Conservation (phyloP, 768 basidiomycete genomes). For the Ephemerocybe angulata region DNA sequence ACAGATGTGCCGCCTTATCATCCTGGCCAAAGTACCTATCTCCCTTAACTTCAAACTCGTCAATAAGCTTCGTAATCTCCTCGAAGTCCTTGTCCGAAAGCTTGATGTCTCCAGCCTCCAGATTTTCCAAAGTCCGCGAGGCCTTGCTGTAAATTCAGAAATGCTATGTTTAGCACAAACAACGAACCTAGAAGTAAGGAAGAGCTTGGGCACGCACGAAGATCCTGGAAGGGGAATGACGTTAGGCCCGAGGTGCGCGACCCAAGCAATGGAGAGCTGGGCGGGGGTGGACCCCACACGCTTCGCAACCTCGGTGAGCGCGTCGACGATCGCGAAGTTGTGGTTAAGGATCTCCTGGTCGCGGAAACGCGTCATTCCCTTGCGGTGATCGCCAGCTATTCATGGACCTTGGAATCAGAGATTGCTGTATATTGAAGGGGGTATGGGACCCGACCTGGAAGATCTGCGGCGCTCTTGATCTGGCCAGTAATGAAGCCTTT, state of each 20-base stretch:
- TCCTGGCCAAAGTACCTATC: not conserved
- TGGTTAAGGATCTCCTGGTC: slow-evolving; percentile 38
- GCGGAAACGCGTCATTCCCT: slow-evolving; percentile 39
- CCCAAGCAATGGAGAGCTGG: slow-evolving; percentile 44
- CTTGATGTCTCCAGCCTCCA: slow-evolving; percentile 38
- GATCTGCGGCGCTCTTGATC: slow-evolving; percentile 28
- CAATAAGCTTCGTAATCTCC: slow-evolving; percentile 36
- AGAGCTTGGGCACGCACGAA: slow-evolving; percentile 27
- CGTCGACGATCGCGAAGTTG: slow-evolving; percentile 43
- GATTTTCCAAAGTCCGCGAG: slow-evolving; percentile 41
- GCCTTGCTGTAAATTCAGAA: not conserved
- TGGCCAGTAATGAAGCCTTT: slow-evolving; percentile 51
- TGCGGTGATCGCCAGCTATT: slow-evolving; percentile 37
- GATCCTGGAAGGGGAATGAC: slow-evolving; percentile 53
- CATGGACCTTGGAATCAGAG: not conserved
- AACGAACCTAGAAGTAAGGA: not conserved
- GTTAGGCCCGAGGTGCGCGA: slow-evolving; percentile 33
- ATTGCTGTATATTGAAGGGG: not conserved
- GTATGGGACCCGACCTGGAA: no score
- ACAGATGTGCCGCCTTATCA: not conserved
- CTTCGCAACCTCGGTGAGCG: slow-evolving; percentile 35
- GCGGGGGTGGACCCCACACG: slow-evolving; percentile 40
- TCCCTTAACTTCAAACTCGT: not conserved
- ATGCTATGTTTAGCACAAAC: not conserved
- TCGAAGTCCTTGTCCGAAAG: slow-evolving; percentile 38